phyloP scores from a whole-genome alignment of 2,329 filamentous ascomycete genomes.

The Colletotrichum spaethianum region DNA sequence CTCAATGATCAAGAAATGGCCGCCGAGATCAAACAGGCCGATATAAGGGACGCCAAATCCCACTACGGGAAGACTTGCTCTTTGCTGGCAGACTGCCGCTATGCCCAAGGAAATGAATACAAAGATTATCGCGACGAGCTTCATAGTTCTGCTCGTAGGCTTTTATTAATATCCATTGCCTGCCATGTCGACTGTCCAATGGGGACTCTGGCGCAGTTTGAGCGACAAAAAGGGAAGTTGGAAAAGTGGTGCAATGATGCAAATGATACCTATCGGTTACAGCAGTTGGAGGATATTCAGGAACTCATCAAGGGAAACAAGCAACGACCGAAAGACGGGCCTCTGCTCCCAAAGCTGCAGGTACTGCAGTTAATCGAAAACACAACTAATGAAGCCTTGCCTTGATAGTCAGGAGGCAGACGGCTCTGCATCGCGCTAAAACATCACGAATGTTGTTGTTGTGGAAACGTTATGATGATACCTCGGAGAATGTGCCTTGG shows the following conservation, averaged over 20 bases:
- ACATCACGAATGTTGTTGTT: neutral
- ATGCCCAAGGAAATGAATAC: slow-evolving; percentile 2
- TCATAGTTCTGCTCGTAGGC: neutral
- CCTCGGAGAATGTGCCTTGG: neutral
- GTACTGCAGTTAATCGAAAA: neutral
- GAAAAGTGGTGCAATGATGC: slow-evolving; percentile 29
- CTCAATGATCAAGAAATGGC: neutral
- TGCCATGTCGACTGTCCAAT: slow-evolving; percentile 5
- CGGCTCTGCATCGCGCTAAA: neutral
- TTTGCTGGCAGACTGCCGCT: slow-evolving; percentile 25
- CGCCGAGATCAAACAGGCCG: neutral
- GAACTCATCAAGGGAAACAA: neutral
- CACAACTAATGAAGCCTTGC: neutral
- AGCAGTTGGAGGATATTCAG: neutral
- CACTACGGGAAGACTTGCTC: slow-evolving; percentile 21
- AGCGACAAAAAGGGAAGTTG: slow-evolving; percentile 27
- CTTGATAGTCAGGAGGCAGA: neutral
- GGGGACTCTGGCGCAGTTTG: slow-evolving; percentile 10
- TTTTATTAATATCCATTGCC: slow-evolving; percentile 5
- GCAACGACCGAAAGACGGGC: slow-evolving; percentile 9
- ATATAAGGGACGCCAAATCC: neutral
- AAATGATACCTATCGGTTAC: neutral
- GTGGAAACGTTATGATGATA: neutral
- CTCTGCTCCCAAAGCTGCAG: slow-evolving; percentile 21
- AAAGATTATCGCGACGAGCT: neutral